Conservation (phyloP, 106 monocot species). For the Ottelia alismoides region DNA sequence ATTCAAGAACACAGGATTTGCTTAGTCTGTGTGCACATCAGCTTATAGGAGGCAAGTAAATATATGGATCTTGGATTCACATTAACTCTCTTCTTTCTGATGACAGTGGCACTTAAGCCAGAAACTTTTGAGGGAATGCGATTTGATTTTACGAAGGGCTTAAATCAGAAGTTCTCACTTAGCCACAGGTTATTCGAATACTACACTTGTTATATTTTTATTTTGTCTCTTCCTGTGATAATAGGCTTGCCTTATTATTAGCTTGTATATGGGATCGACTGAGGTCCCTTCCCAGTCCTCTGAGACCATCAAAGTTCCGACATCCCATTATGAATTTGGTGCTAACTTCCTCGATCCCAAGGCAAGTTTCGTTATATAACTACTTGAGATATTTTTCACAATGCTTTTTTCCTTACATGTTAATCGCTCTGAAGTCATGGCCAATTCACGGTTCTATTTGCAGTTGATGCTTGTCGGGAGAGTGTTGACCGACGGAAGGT, state of each 20-base stretch:
- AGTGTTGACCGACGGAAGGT: conserved; percentile 86
- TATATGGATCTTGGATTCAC: no score
- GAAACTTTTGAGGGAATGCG: conserved; percentile 91
- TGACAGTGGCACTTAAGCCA: conserved; percentile 92
- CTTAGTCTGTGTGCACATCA: no score
- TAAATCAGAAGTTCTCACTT: conserved; percentile 91
- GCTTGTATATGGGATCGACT: conserved; percentile 91
- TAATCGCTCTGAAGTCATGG: no score
- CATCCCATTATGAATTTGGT: conserved; percentile 93
- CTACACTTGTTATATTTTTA: neutral
- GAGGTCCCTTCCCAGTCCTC: conserved; percentile 77
- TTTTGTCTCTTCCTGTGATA: neutral
- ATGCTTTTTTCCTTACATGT: neutral
- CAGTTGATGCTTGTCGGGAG: conserved; percentile 98
- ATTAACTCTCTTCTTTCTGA: conserved; percentile 1
- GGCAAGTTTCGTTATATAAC: conserved; percentile 33
- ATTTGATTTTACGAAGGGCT: conserved; percentile 92
- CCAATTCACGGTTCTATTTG: conserved; percentile 2
- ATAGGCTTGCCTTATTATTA: conserved; percentile 12
- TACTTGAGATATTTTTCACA: no score
- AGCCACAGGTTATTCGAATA: conserved; percentile 74
- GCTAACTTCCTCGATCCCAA: conserved; percentile 96
- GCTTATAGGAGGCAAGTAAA: no score
- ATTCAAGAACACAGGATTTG: no score
- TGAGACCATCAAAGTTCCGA: conserved; percentile 78